phyloP scores from a whole-genome alignment of 176 grass and related monocot genomes.

The Triticum monococcum region DNA sequence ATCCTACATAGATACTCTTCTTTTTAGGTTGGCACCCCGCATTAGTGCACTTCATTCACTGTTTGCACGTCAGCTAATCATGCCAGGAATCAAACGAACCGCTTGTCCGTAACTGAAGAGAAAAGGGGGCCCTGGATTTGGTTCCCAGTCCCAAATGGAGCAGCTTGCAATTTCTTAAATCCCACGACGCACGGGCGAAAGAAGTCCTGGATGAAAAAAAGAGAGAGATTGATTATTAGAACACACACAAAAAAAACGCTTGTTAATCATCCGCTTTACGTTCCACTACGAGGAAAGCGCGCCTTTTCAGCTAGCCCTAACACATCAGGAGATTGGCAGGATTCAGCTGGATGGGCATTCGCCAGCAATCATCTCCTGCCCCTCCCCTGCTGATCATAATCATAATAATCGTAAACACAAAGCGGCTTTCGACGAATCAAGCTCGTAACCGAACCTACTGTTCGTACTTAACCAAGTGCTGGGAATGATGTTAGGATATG shows the following conservation, averaged over 20 bases:
- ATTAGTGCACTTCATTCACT: slow-evolving; percentile 46
- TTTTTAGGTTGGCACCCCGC: slow-evolving; percentile 5
- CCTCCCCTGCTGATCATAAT: slow-evolving; percentile 16
- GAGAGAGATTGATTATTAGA: not conserved
- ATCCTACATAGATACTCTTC: slow-evolving; percentile 41
- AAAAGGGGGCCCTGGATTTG: slow-evolving; percentile 31
- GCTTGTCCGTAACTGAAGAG: slow-evolving; percentile 39
- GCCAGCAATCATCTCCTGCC: slow-evolving; percentile 32
- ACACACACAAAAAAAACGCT: not conserved
- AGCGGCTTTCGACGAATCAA: slow-evolving; percentile 41
- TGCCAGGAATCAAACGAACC: slow-evolving; percentile 29
- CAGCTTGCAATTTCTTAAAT: slow-evolving; percentile 22
- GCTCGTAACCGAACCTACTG: slow-evolving; percentile 46
- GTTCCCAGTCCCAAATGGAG: slow-evolving; percentile 16
- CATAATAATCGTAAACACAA: not conserved
- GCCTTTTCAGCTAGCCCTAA: slow-evolving; percentile 51
- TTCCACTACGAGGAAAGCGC: slow-evolving; percentile 51
- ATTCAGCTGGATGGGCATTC: slow-evolving; percentile 26
- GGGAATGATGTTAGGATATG: slow-evolving; percentile 48
- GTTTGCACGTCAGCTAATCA: slow-evolving; percentile 49
- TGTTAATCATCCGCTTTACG: slow-evolving; percentile 44
- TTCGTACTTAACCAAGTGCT: slow-evolving; percentile 48
- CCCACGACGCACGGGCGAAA: not conserved
- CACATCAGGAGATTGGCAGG: slow-evolving; percentile 43
- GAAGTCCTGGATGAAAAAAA: not conserved